Evolutionary conservation across 2,329 filamentous ascomycete species (phyloP), one percentile per base, ranked within the genome.

Genomic region (Neopestalotiopsis rosae): DNA sequence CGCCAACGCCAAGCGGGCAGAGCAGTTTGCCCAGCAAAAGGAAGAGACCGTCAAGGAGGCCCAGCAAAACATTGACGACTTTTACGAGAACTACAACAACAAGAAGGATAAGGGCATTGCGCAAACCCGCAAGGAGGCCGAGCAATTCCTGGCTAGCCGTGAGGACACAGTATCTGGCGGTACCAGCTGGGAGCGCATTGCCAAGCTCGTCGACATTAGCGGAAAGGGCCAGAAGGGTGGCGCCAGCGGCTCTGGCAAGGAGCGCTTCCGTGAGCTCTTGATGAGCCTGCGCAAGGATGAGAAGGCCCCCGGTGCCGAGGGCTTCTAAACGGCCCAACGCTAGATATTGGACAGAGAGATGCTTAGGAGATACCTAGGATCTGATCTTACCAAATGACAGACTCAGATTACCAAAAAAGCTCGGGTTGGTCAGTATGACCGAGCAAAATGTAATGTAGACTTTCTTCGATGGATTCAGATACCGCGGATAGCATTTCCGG

Each of bases 1-100:
- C 52, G 90, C 91, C 78, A 92, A 97, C 73, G 87, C 91, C 75
- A 94, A 95, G 81, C 93, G 95, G 76, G 91, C 94, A 72, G 91
- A 97, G 81, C 90, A 95, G 73, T 95, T 95, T 67, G 89, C 90
- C 57, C 87, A 90, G 73, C 94, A 95, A 83, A 96, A 96, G 80
- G 89, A 90, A 71, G 91, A 95, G 80, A 98, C 94, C 1, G 85
- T 98, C 78, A 90, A 94, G 80, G 94, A 96, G 75, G 96, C 96
- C 12, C 94, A 94, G 78, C 89, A 95, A 79, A 96, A 97, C 81
- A 97, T 99, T 72, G 96, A 99, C 80, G 96, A 98, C 80, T 99
- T 98, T 84, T 99, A 99, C 86, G 95, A 98, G 79, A 98, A 97
- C 83, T 99, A 99, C 87, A 98, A 98, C 86, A 91, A 92, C 81